Base-by-base conservation (phyloP, 2,329 filamentous ascomycete species). In the Claviceps sp. region DNA sequence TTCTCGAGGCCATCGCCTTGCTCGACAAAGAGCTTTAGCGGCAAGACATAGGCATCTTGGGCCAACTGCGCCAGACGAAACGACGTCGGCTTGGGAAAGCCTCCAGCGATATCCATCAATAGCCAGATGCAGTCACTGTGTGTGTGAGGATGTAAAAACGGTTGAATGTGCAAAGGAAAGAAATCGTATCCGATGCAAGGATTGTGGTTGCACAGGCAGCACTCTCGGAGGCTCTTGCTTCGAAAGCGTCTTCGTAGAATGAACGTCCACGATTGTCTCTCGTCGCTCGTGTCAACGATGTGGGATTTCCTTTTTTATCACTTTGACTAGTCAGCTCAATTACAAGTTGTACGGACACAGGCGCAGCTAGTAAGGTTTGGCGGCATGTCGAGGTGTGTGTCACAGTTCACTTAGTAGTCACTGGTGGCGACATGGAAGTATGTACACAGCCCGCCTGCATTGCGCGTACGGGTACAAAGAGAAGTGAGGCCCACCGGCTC, bases 1-100 rank as follows among this genome's bases (percentile, higher is more conserved):
- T 74, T 70, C 3, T 74, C 71, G 58, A 77, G 72, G 53, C 38
- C 44, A 11, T 68, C 61, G 49, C 66, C 65, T 54, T 67, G 63
- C 5, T 38, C 36, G 43, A 43, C 18, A 43, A 74, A 63, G 14
- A 69, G 63, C 53, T 68, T 63, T 49, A 75, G 60, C 5, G 71
- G 70, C 50, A 70, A 59, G 24, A 74, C 68, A 58, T 70, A 70
- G 47, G 66, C 65, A 61, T 65, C 52, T 54, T 65, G 65, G 26
- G 65, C 66, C 49, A 70, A 55, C 53, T 62, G 61, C 41, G 65
- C 61, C 55, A 74, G 61, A 56, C 74, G 72, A 56, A 71, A 72
- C 47, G 74, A 73, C 51, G 69, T 67, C 55, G 73, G 72, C 57
- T 69, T 67, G 46, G 69, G 62, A 51, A 67, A 63, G 52, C 63